These are phyloP conservation scores for Medicago arabica DNA, from an alignment of 306 rosid genomes.

Conservation along the genomic window DNA sequence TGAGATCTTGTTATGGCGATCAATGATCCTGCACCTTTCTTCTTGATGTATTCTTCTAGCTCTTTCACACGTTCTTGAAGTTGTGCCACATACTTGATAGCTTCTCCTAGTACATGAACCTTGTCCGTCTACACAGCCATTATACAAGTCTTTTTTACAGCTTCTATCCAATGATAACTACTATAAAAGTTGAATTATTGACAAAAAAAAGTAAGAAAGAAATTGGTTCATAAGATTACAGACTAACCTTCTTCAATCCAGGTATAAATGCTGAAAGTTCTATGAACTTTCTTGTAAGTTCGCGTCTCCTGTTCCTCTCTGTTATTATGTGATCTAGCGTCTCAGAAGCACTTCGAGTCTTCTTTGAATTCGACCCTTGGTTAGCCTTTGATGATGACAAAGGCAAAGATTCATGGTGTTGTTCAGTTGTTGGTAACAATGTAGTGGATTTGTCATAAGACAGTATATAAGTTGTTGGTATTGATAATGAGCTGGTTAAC, in stretches of 20 bases:
- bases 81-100: constrained; percentile 39
- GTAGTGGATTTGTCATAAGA: constrained; percentile 37
- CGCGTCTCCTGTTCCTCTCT: constrained; percentile 28
- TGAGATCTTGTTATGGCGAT: too few species aligned
- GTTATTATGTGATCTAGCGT: constrained; percentile 19
- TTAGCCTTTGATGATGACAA: too few species aligned
- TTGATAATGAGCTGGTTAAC: too few species aligned
- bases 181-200: too few species aligned
- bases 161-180: too few species aligned
- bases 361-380: constrained; percentile 9
- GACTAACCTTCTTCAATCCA: constrained; percentile 40
- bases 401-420: not conserved
- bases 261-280: constrained; percentile 45
- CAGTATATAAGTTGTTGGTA: constrained; percentile 15
- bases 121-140: constrained; percentile 38
- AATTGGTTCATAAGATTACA: not conserved
- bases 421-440: constrained; percentile 24
- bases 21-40: constrained; percentile 13
- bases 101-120: constrained; percentile 26
- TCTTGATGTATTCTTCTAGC: constrained; percentile 36
- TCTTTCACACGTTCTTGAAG: constrained; percentile 36
- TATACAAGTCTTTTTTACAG: not conserved
- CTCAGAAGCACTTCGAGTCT: not conserved
- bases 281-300: constrained; percentile 40
- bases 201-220: too few species aligned